Evolutionary conservation across 192 early-diverging fungal genomes (phyloP), one percentile per base, ranked within the genome.

Genomic region (Backusella parvicylindrica): DNA sequence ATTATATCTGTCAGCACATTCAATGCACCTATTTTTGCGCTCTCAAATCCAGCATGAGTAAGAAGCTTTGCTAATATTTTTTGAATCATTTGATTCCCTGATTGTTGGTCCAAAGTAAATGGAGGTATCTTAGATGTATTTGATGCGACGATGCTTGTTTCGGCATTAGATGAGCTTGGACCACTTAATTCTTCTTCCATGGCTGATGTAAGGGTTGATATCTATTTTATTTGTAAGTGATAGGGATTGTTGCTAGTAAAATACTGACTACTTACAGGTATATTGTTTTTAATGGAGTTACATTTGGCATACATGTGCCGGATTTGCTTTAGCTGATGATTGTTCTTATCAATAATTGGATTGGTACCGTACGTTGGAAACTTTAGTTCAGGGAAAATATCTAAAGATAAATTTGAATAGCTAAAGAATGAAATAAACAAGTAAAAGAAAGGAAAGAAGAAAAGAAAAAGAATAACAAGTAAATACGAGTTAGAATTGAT

Each of bases 41-140:
- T 84, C 80, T 98, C 95, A 81, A 97, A 98, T 31, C 97, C 97
- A n/a, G 89, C 82, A 76, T 98, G 97, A 32, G 90, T 80, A 60
- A 96, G 81, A 70, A 97, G 72, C 71, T 91, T 87, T 0, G 89
- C 84, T 9, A 82, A 75, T 11, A 86, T 87, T 7, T 92, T 90
- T 64, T 86, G 81, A 68, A 95, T 78, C 47, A 94, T 79, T 11
- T 79, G 85, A 63, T 89, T 83, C n/a, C 90, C 88, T 6, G 89
- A 76, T 6, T 78, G 66, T 6, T 80, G 72, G 74, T 92, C 87
- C 76, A 96, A 33, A 2, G 82, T 56, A 36, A 91, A 71, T 0
- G 88, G 84, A 0, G 38, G 69, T 70, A 28, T 67, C 2, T 35
- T 67, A 13, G 65, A 67, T 35, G 65, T 1, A 33, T 8, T 67